phyloP scores from a whole-genome alignment of 495 filamentous ascomycete species.

The Oleoguttula mirabilis region DNA sequence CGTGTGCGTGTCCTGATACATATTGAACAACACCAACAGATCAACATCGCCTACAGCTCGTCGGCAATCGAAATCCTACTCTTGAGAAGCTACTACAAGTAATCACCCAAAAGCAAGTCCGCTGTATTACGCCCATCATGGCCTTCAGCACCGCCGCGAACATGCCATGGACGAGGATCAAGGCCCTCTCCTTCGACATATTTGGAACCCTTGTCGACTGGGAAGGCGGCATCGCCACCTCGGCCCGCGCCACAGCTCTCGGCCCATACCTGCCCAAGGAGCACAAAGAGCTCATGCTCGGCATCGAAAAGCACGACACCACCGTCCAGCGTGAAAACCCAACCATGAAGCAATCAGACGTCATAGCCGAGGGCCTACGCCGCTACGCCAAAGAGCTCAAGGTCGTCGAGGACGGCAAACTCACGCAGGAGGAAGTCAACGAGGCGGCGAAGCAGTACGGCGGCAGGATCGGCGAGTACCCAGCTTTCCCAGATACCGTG shows the following conservation, averaged over 20 bases:
- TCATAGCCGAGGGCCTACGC: constrained; percentile 18
- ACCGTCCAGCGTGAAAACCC: constrained; percentile 15
- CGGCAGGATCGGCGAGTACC: constrained; percentile 10
- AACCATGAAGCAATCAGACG: constrained; percentile 11
- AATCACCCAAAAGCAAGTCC: neutral
- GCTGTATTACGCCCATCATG: neutral
- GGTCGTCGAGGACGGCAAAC: constrained; percentile 10
- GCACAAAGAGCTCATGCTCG: constrained; percentile 14
- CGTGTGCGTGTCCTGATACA: no score
- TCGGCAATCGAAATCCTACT: no score
- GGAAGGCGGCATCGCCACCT: constrained; percentile 20
- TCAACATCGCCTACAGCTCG: no score
- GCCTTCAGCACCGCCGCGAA: neutral
- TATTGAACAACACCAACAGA: no score
- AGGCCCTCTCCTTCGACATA: constrained; percentile 25
- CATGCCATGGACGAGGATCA: constrained; percentile 17
- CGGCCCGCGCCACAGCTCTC: constrained; percentile 14
- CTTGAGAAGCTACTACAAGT: no score
- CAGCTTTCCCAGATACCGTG: constrained; percentile 23
- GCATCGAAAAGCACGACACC: constrained; percentile 10
- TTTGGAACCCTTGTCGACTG: constrained; percentile 25
- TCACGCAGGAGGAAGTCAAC: constrained; percentile 14
- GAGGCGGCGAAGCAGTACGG: constrained; percentile 15
- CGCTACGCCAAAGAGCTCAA: constrained; percentile 13
- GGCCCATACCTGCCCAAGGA: constrained; percentile 15